Evolutionary conservation across 2,329 filamentous ascomycete species (phyloP).

Genomic region (Epichloe glyceriae): DNA sequence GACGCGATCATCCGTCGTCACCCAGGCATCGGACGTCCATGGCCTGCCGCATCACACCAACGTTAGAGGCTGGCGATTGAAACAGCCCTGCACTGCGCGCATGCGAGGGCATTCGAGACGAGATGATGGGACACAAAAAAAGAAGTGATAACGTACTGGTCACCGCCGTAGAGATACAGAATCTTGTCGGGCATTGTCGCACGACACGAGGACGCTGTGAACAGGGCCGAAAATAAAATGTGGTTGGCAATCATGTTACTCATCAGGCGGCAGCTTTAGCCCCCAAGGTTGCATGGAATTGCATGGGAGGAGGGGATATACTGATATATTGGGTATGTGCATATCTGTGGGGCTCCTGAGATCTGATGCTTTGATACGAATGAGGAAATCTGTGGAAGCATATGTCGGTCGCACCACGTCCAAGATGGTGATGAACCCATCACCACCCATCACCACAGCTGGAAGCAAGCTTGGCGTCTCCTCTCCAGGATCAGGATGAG

Average conservation of each 20-base stretch:
- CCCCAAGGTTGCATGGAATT: neutral
- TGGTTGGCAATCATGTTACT: neutral
- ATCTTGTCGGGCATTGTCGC: slow-evolving; percentile 10
- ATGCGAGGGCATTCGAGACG: neutral
- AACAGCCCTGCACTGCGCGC: no score
- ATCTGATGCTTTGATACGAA: no score
- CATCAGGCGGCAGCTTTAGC: no score
- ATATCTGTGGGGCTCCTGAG: neutral
- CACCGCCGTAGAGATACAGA: slow-evolving; percentile 27
- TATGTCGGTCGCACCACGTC: no score
- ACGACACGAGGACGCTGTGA: neutral
- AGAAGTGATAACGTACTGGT: slow-evolving; percentile 18
- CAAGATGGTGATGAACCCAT: no score
- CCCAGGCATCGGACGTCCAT: slow-evolving; percentile 52
- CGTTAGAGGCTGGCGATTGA: neutral
- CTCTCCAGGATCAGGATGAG: no score
- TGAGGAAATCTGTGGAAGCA: no score
- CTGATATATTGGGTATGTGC: neutral
- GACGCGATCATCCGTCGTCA: slow-evolving; percentile 61
- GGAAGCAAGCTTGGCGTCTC: no score
- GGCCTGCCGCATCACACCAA: slow-evolving; percentile 25
- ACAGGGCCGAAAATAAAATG: neutral
- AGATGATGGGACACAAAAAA: neutral
- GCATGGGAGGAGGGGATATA: neutral
- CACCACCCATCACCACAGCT: no score